phyloP scores from a whole-genome alignment of 345 rosid genomes.

The Populus tremula region DNA sequence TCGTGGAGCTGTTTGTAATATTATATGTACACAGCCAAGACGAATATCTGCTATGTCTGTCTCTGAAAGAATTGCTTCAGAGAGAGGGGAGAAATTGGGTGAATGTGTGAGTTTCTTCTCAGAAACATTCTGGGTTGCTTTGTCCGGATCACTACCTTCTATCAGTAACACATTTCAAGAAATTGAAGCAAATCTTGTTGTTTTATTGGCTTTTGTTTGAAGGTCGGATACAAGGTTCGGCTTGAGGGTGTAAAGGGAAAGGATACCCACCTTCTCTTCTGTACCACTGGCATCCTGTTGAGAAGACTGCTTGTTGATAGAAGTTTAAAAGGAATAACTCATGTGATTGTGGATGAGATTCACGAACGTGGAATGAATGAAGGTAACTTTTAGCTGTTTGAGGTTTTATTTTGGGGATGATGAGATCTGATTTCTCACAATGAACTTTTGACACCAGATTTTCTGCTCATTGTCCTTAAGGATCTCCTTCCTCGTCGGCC shows the following conservation, averaged over 20 bases:
- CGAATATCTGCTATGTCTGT: constrained; percentile 91
- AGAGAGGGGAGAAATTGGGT: constrained; percentile 93
- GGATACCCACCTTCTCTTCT: constrained; percentile 85
- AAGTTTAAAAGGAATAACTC: constrained; percentile 77
- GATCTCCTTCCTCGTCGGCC: constrained; percentile 86
- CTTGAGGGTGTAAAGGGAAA: constrained; percentile 86
- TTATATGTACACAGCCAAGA: constrained; percentile 95
- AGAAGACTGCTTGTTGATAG: constrained; percentile 85
- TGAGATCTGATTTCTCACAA: constrained; percentile 30
- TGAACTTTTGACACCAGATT: constrained; percentile 51
- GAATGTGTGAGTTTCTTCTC: constrained; percentile 69
- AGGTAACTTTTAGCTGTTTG: constrained; percentile 45
- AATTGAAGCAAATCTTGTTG: constrained; percentile 13
- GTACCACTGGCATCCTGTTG: constrained; percentile 92
- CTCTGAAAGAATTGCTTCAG: constrained; percentile 90
- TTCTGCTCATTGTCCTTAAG: constrained; percentile 86
- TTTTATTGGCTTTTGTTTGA: constrained; percentile 18
- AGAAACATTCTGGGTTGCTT: constrained; percentile 11
- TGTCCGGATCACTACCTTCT: constrained; percentile 16
- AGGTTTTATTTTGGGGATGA: constrained; percentile 10
- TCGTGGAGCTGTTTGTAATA: constrained; percentile 73
- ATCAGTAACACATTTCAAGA: not conserved
- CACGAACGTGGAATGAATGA: constrained; percentile 99
- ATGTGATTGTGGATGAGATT: constrained; percentile 92
- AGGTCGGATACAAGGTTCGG: constrained; percentile 96